Base-by-base conservation (phyloP, 331 rosid genomes). In the Rhamnella rubrinervis region DNA sequence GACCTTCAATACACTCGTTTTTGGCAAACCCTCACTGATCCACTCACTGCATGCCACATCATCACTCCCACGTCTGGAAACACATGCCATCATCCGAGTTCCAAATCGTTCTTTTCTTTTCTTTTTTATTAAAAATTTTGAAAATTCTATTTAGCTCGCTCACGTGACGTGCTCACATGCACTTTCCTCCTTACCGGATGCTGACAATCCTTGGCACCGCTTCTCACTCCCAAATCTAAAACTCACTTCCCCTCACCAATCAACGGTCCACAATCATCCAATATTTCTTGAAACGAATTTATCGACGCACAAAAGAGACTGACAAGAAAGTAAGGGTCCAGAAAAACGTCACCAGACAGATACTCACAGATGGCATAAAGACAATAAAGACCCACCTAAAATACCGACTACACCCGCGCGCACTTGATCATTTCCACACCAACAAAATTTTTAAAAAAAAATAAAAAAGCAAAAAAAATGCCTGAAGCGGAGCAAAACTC, bases 91-190 rank as follows among this genome's bases (percentile, higher is more conserved):
- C 13, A 44, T 44, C 49, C 13, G 49, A 44, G 11, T 11, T 14
- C 35, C 35, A 31, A 3, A 31, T 31, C 35, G 5, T 41, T 1
- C 7, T 41, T 40, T 40, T 41, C 1, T 40, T 40, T 41, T 8
- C 10, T 41, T 44, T 14, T 9, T 2, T 11, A 11, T 44, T 11
- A 44, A 44, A 44, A 44, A 44, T 1, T 44, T 2, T 44, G 13
- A 7, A 2, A 9, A 44, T 11, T 40, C 17, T 65, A 62, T 60
- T 46, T 39, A 46, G 63, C 68, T 16, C 68, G 66, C 78, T 85
- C 88, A 84, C 93, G 83, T 85, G 91, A 82, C 82, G 55, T 17
- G 47, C 49, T 69, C 89, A 63, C 84, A 68, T 64, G 71, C 73
- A 2, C 23, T 15, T 47, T 44, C 55, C 39, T 2, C 51, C 67